These are phyloP conservation scores for Theobroma grandiflorum DNA, from an alignment of 441 rosid species.

Conservation along the genomic window DNA sequence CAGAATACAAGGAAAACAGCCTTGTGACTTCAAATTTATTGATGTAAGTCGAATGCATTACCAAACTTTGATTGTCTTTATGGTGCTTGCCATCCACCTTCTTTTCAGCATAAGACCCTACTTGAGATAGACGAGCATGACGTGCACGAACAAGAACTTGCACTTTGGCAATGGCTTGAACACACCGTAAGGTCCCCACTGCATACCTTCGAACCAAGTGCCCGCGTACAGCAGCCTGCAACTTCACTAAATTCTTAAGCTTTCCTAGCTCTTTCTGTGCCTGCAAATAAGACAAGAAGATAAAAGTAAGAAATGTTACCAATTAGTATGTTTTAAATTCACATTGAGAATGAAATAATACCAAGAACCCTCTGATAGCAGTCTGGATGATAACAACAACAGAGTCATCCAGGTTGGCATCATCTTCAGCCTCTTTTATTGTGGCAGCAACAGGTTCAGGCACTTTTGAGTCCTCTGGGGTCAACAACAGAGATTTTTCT, in stretches of 20 bases:
- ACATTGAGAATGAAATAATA: neutral
- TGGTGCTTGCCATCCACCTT: slow-evolving; percentile 12
- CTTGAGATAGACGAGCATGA: slow-evolving; percentile 47
- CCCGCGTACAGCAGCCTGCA: slow-evolving; percentile 96
- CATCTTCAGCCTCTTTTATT: slow-evolving; percentile 13
- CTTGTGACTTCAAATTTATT: neutral
- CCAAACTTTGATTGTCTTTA: slow-evolving; percentile 21
- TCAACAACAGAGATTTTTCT: slow-evolving; percentile 14
- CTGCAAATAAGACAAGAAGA: slow-evolving; percentile 44
- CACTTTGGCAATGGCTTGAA: slow-evolving; percentile 91
- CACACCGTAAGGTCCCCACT: slow-evolving; percentile 80
- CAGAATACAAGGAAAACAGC: neutral
- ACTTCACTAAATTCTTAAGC: slow-evolving; percentile 74
- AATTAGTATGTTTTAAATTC: neutral
- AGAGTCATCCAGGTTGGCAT: slow-evolving; percentile 24
- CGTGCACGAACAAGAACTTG: slow-evolving; percentile 86
- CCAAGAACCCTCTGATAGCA: slow-evolving; percentile 33
- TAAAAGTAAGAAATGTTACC: slow-evolving; percentile 22
- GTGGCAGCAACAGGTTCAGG: neutral
- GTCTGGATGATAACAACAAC: slow-evolving; percentile 28
- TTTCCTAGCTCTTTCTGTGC: slow-evolving; percentile 68
- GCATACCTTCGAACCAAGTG: slow-evolving; percentile 91
- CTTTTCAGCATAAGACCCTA: slow-evolving; percentile 30
- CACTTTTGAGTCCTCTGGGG: neutral
- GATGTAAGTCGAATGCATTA: slow-evolving; percentile 6